Conservation (phyloP, 2,329 filamentous ascomycete genomes). For the Aureobasidium sp. region DNA sequence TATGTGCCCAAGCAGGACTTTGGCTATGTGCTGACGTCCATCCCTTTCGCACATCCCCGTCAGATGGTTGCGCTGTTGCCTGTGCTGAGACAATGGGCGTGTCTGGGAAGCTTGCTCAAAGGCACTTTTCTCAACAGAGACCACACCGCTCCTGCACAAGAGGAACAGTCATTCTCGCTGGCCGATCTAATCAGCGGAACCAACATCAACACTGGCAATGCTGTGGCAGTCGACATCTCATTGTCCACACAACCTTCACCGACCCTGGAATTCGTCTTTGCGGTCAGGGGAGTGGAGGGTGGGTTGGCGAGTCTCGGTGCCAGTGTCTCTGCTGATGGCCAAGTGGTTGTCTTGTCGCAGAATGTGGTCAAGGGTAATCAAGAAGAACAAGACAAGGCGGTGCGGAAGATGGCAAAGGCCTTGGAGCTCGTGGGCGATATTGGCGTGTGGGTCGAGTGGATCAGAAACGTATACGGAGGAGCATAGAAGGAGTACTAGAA, state of each 20-base stretch:
- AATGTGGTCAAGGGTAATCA: slow-evolving; percentile 24
- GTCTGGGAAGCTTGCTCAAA: slow-evolving; percentile 55
- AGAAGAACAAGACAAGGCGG: slow-evolving; percentile 17
- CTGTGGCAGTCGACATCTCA: slow-evolving; percentile 25
- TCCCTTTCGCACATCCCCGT: slow-evolving; percentile 69
- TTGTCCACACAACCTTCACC: slow-evolving; percentile 26
- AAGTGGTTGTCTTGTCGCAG: slow-evolving; percentile 50
- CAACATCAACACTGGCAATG: not conserved
- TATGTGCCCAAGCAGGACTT: slow-evolving; percentile 66
- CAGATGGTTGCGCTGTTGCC: slow-evolving; percentile 70
- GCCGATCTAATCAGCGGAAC: slow-evolving; percentile 11
- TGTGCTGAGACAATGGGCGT: slow-evolving; percentile 64
- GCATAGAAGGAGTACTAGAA: not conserved
- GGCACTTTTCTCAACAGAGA: slow-evolving; percentile 44
- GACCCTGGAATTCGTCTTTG: slow-evolving; percentile 20
- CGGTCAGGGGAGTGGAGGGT: slow-evolving; percentile 10
- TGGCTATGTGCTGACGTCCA: slow-evolving; percentile 54
- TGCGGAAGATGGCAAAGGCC: slow-evolving; percentile 33
- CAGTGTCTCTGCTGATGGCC: slow-evolving; percentile 51
- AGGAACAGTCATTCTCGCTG: slow-evolving; percentile 13
- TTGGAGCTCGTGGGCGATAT: slow-evolving; percentile 41
- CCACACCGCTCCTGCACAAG: slow-evolving; percentile 25
- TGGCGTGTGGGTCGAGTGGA: slow-evolving; percentile 45
- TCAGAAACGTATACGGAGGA: slow-evolving; percentile 20
- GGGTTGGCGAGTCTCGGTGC: slow-evolving; percentile 47